These are phyloP conservation scores for Microascus cirrosus DNA, from an alignment of 2,329 filamentous ascomycete genomes.

Conservation along the genomic window DNA sequence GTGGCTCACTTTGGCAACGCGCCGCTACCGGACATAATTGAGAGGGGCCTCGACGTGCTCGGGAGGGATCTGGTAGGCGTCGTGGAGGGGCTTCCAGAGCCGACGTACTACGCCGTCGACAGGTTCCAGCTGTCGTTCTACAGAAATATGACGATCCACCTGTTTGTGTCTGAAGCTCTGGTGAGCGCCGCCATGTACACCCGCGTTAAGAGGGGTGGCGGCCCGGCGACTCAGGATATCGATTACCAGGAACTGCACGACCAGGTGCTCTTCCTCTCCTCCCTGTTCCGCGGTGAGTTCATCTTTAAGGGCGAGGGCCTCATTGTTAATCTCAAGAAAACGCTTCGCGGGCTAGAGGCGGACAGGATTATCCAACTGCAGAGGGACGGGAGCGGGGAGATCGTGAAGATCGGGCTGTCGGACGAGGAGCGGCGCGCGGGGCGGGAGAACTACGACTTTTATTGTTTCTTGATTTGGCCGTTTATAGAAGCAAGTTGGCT, in stretches of 20 bases:
- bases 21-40: constrained; percentile 70
- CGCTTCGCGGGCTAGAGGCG: constrained; percentile 62
- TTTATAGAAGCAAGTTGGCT: constrained; percentile 95
- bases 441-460: constrained; percentile 94
- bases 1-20: constrained; percentile 86
- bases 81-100: constrained; percentile 70
- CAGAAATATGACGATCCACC: constrained; percentile 97
- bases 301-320: constrained; percentile 89
- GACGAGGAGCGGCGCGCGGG: constrained; percentile 66
- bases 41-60: constrained; percentile 82
- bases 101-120: constrained; percentile 90
- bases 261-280: constrained; percentile 83
- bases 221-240: constrained; percentile 68
- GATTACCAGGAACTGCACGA: constrained; percentile 59
- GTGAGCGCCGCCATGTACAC: constrained; percentile 88
- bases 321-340: constrained; percentile 67
- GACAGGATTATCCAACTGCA: constrained; percentile 67
- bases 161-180: constrained; percentile 88
- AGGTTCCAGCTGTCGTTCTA: constrained; percentile 97
- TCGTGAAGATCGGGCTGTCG: constrained; percentile 63
- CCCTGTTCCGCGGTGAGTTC: constrained; percentile 91
- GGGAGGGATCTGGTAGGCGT: constrained; percentile 80
- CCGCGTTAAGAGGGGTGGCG: constrained; percentile 82
- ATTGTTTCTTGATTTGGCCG: constrained; percentile 97
- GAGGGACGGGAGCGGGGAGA: constrained; percentile 39